These are phyloP conservation scores for Penicillium vulpinum DNA, from an alignment of 2,329 filamentous ascomycete species.

Conservation along the genomic window DNA sequence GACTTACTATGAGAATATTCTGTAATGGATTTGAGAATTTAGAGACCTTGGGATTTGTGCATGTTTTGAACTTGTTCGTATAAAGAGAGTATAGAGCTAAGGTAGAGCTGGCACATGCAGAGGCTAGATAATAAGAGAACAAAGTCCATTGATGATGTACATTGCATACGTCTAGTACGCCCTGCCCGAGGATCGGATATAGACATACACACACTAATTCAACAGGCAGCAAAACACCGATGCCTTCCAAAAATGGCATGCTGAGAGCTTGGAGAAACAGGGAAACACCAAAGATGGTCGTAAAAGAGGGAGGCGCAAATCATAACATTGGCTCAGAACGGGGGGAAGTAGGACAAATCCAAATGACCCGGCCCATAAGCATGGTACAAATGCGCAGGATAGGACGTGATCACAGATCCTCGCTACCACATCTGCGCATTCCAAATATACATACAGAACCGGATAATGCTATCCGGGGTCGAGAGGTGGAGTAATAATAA, in stretches of 20 bases:
- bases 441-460: constrained; percentile 28
- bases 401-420: constrained; percentile 23
- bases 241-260: constrained; percentile 16
- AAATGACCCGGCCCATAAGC: constrained; percentile 19
- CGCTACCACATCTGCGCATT: constrained; percentile 4
- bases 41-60: neutral
- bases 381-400: constrained; percentile 7
- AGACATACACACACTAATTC: constrained; percentile 9
- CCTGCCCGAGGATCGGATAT: constrained; percentile 5
- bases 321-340: constrained; percentile 11
- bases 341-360: constrained; percentile 3
- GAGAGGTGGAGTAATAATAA: neutral
- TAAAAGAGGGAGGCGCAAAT: constrained; percentile 7
- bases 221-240: constrained; percentile 15
- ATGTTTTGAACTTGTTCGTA: neutral
- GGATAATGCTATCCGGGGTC: neutral
- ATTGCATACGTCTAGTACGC: constrained; percentile 26
- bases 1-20: constrained; percentile 39
- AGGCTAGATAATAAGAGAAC: neutral
- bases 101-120: neutral
- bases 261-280: constrained; percentile 12
- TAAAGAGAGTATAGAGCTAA: neutral
- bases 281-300: constrained; percentile 9
- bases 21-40: constrained; percentile 20
- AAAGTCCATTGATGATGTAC: constrained; percentile 27